phyloP scores from a whole-genome alignment of 108 stramenopile species.

The Skeletonema grethae region DNA sequence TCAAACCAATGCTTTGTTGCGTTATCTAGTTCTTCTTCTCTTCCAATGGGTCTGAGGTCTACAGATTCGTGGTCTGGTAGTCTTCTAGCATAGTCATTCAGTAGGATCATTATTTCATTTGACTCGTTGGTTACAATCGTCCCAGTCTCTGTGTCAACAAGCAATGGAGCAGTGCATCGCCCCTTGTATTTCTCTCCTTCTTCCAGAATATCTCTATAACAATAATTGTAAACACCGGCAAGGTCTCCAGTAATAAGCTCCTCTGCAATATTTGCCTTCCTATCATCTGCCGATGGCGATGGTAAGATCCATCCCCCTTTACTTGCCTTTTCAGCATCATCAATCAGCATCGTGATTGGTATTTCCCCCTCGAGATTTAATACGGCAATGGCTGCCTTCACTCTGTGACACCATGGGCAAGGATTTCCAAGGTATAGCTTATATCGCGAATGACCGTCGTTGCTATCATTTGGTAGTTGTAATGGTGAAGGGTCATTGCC shows the following conservation, averaged over 20 bases:
- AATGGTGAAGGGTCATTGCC: constrained; percentile 45
- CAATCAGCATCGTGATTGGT: constrained; percentile 66
- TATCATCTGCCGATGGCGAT: constrained; percentile 12
- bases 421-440: constrained; percentile 92
- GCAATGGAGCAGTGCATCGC: constrained; percentile 88
- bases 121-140: constrained; percentile 88
- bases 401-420: constrained; percentile 84
- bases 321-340: constrained; percentile 82
- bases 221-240: constrained; percentile 56
- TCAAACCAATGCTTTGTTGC: constrained; percentile 86
- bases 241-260: constrained; percentile 48
- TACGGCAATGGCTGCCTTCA: constrained; percentile 54
- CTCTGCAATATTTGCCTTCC: constrained; percentile 7
- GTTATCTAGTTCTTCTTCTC: constrained; percentile 61
- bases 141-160: constrained; percentile 76
- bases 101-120: constrained; percentile 85
- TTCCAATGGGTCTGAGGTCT: constrained; percentile 75
- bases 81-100: constrained; percentile 61
- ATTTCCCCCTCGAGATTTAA: constrained; percentile 52
- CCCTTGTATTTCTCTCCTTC: constrained; percentile 60
- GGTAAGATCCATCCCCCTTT: constrained; percentile 88
- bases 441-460: constrained; percentile 55
- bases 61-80: constrained; percentile 24
- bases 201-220: constrained; percentile 39
- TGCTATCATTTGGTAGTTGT: constrained; percentile 16